Conservation (phyloP, 768 basidiomycete genomes). For the Mycena alexandri region DNA sequence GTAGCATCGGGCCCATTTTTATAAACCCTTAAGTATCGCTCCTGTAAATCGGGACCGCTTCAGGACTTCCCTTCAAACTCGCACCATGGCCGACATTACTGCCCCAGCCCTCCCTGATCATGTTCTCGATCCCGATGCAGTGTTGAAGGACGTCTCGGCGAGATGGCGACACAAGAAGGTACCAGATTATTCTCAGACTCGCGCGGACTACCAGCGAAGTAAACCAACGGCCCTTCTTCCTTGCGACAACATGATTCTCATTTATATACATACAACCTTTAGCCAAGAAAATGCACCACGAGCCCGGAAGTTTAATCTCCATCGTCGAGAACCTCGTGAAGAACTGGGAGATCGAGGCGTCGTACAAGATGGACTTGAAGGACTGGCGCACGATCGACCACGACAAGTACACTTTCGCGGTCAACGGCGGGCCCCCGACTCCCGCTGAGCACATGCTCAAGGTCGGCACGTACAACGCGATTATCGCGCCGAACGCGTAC, state of each 20-base stretch:
- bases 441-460: constrained; percentile 34
- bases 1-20: background rate
- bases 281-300: constrained; percentile 37
- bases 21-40: background rate
- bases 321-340: constrained; percentile 41
- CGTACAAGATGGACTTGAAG: constrained; percentile 33
- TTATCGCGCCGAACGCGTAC: constrained; percentile 37
- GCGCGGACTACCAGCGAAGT: constrained; percentile 34
- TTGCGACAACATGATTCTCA: background rate
- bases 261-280: background rate
- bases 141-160: constrained; percentile 29
- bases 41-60: constrained; percentile 5
- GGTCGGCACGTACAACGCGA: constrained; percentile 36
- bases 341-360: constrained; percentile 39
- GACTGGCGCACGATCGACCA: constrained; percentile 40
- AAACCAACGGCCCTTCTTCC: background rate
- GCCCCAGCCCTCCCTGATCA: constrained; percentile 30
- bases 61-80: background rate
- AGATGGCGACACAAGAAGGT: constrained; percentile 32
- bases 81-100: constrained; percentile 20
- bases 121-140: constrained; percentile 34
- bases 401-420: constrained; percentile 32
- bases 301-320: constrained; percentile 28
- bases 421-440: constrained; percentile 33
- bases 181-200: constrained; percentile 31